These are phyloP conservation scores for Nicotiana obtusifolia DNA, from an alignment of 257 asterid species.

Conservation along the genomic window DNA sequence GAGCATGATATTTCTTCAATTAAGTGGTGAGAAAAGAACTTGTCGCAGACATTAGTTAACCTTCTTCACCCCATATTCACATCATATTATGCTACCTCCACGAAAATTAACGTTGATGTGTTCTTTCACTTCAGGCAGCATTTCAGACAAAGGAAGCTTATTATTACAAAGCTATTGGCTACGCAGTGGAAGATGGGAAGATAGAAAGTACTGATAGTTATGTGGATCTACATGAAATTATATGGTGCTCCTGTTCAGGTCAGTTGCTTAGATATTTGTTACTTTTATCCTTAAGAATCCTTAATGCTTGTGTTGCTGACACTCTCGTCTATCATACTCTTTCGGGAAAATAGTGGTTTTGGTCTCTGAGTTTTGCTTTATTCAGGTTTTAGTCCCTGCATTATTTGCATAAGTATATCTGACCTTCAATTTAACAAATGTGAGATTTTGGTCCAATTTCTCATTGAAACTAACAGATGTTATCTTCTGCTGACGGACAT, in stretches of 20 bases:
- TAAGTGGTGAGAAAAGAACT: background rate
- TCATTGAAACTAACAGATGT: background rate
- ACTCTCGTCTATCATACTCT: background rate
- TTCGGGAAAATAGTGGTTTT: background rate
- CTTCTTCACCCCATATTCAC: conserved; percentile 1
- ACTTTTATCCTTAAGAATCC: background rate
- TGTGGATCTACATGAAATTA: conserved; percentile 55
- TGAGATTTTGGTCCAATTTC: background rate
- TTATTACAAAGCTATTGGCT: conserved; percentile 70
- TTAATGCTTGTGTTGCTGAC: background rate
- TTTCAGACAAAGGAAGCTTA: conserved; percentile 54
- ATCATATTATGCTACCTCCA: background rate
- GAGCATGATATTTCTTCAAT: background rate
- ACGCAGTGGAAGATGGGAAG: conserved; percentile 50
- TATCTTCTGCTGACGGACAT: background rate
- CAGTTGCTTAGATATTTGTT: conserved; percentile 11
- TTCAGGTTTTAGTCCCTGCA: background rate
- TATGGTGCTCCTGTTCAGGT: conserved; percentile 97
- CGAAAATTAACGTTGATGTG: background rate
- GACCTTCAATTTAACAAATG: background rate
- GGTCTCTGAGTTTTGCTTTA: background rate
- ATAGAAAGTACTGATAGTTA: conserved; percentile 51
- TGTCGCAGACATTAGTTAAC: background rate
- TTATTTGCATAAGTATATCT: background rate
- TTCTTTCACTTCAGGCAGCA: conserved; percentile 39